Evolutionary conservation across 2,329 filamentous ascomycete species (phyloP).

Genomic region (Penicillium olsonii): DNA sequence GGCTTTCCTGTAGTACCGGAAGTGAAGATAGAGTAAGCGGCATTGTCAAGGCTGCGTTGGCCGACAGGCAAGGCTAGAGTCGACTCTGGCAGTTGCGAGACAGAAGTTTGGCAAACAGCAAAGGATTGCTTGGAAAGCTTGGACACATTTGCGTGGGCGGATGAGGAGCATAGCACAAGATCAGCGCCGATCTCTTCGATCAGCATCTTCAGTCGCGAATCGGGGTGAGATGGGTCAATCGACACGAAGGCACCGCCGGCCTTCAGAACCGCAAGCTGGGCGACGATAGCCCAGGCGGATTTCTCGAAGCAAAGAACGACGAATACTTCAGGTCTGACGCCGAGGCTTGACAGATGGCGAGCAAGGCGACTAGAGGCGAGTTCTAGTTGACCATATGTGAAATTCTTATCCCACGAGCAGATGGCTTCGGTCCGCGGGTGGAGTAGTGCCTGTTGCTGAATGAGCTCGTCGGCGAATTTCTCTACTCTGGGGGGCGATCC

Average conservation of each 20-base stretch:
- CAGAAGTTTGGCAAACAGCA: conserved; percentile 28
- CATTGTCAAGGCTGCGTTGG: conserved; percentile 26
- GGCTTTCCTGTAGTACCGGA: conserved; percentile 59
- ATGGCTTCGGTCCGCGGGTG: conserved; percentile 32
- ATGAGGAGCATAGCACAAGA: conserved; percentile 37
- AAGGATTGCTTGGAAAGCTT: conserved; percentile 30
- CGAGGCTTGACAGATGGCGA: conserved; percentile 38
- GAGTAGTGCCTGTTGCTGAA: conserved; percentile 32
- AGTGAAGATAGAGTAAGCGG: conserved; percentile 48
- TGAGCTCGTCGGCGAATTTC: conserved; percentile 39
- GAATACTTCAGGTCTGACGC: conserved; percentile 42
- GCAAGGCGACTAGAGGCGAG: conserved; percentile 39
- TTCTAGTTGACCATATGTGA: conserved; percentile 42
- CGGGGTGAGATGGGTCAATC: conserved; percentile 43
- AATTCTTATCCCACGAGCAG: conserved; percentile 38
- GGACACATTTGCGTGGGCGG: conserved; percentile 31
- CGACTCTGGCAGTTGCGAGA: conserved; percentile 29
- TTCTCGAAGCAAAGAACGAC: conserved; percentile 47
- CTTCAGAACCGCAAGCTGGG: conserved; percentile 44
- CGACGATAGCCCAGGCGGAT: conserved; percentile 45
- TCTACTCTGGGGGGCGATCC: conserved; percentile 29
- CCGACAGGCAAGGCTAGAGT: conserved; percentile 16
- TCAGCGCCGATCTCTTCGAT: conserved; percentile 38
- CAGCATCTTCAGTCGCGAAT: conserved; percentile 36
- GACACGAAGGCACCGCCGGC: conserved; percentile 46